phyloP scores from a whole-genome alignment of 2,329 filamentous ascomycete genomes.

The Diaporthe australafricana region DNA sequence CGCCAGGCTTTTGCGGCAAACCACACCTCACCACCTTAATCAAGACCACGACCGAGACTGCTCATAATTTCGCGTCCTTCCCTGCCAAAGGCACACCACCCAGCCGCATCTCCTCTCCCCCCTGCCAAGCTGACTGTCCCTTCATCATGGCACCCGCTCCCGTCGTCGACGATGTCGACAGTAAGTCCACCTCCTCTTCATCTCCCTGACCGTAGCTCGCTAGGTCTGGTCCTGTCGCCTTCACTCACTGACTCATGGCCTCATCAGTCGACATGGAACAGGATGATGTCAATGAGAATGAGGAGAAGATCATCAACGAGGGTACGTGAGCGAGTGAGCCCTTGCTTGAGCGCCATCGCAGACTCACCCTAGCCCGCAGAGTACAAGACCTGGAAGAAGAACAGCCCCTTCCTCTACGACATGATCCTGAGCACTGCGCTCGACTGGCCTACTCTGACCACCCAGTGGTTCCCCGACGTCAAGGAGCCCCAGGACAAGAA shows the following conservation, averaged over 20 bases:
- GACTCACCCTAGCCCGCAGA: slow-evolving; percentile 63
- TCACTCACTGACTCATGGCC: not conserved
- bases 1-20: slow-evolving; percentile 1
- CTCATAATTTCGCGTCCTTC: not conserved
- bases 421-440: slow-evolving; percentile 95
- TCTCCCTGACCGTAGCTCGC: not conserved
- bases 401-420: slow-evolving; percentile 97
- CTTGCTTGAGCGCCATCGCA: slow-evolving; percentile 25
- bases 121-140: not conserved
- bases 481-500: slow-evolving; percentile 89
- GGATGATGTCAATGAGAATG: slow-evolving; percentile 78
- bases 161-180: slow-evolving; percentile 62
- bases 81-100: not conserved
- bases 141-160: slow-evolving; percentile 59
- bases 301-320: slow-evolving; percentile 95
- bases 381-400: slow-evolving; percentile 99
- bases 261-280: slow-evolving; percentile 60
- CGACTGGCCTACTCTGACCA: slow-evolving; percentile 96
- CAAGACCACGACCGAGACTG: not conserved
- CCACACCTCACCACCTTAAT: not conserved
- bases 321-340: slow-evolving; percentile 51
- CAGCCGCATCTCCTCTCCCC: not conserved
- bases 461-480: slow-evolving; percentile 97
- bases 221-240: not conserved
- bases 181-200: slow-evolving; percentile 47